Conservation (phyloP, 345 rosid genomes). For the Hibiscus syriacus region DNA sequence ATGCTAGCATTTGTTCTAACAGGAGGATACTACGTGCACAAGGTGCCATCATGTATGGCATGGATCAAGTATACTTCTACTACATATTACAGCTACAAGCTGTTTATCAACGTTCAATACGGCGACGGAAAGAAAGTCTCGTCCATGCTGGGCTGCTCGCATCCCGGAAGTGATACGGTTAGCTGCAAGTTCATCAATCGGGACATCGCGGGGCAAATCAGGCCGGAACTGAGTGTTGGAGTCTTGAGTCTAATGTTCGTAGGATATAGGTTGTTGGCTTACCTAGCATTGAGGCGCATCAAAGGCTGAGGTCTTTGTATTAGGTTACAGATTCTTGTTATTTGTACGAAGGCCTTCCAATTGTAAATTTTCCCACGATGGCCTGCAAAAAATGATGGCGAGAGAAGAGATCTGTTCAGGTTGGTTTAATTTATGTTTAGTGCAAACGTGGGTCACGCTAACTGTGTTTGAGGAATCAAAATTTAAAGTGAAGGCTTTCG, state of each 20-base stretch:
- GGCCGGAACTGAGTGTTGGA: neutral
- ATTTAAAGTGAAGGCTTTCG: too few species aligned
- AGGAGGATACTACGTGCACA: neutral
- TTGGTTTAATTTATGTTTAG: neutral
- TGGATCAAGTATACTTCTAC: neutral
- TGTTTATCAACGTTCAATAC: neutral
- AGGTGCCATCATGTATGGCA: neutral
- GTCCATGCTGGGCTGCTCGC: neutral
- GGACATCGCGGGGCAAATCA: neutral
- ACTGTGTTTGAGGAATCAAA: neutral
- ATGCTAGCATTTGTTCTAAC: constrained; percentile 3
- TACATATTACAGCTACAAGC: neutral
- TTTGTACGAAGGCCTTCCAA: neutral
- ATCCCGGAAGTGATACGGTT: neutral
- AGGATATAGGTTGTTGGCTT: neutral
- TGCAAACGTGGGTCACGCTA: neutral
- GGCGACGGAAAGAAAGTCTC: neutral
- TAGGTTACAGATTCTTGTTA: neutral
- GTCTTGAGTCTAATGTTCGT: neutral
- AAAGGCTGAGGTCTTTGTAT: neutral
- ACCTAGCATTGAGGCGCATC: neutral
- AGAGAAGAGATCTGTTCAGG: neutral
- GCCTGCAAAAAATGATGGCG: neutral
- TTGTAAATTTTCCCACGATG: neutral
- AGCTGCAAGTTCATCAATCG: neutral